phyloP scores from a whole-genome alignment of 192 early-diverging fungal species.

The Coemansia sp. region DNA sequence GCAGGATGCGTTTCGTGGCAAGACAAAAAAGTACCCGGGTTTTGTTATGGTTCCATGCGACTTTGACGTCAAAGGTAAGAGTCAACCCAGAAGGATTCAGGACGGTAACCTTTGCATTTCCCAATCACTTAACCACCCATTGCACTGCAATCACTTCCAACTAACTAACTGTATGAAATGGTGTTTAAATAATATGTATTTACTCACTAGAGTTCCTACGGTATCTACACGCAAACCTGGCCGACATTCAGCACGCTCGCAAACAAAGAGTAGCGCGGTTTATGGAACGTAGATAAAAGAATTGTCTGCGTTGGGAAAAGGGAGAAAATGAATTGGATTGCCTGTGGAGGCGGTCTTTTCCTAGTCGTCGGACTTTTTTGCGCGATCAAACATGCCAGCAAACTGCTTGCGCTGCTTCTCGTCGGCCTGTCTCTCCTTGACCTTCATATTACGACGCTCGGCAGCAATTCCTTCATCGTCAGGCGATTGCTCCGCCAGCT shows the following conservation, averaged over 20 bases:
- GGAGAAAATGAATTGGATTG: background rate
- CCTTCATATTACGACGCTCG: slow-evolving; percentile 39
- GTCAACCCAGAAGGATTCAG: too few relatives aligned
- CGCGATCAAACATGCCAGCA: slow-evolving; percentile 52
- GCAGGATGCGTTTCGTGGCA: slow-evolving; percentile 21
- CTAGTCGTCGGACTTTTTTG: slow-evolving; percentile 11
- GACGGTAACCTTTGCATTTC: background rate
- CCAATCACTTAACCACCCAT: background rate
- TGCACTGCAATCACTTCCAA: background rate
- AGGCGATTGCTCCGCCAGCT: slow-evolving; percentile 40
- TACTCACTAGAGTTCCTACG: slow-evolving; percentile 15
- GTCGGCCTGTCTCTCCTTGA: slow-evolving; percentile 40
- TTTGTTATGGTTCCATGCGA: slow-evolving; percentile 34
- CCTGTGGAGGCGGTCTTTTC: background rate
- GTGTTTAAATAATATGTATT: background rate
- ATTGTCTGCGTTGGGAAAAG: background rate
- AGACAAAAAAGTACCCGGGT: slow-evolving; percentile 26
- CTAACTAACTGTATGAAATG: background rate
- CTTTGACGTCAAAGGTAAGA: slow-evolving; percentile 15
- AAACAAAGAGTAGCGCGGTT: background rate
- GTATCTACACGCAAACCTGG: slow-evolving; percentile 20
- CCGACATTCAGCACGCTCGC: slow-evolving; percentile 15
- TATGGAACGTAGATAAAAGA: background rate
- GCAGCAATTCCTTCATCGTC: slow-evolving; percentile 32
- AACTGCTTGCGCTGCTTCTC: slow-evolving; percentile 48